A percentile compares a stretch with the other conserved stretches of the same genome.
Evolutionary conservation across 1,284 basidiomycete species (phyloP).

Genomic region (Amylostereum areolatum): DNA sequence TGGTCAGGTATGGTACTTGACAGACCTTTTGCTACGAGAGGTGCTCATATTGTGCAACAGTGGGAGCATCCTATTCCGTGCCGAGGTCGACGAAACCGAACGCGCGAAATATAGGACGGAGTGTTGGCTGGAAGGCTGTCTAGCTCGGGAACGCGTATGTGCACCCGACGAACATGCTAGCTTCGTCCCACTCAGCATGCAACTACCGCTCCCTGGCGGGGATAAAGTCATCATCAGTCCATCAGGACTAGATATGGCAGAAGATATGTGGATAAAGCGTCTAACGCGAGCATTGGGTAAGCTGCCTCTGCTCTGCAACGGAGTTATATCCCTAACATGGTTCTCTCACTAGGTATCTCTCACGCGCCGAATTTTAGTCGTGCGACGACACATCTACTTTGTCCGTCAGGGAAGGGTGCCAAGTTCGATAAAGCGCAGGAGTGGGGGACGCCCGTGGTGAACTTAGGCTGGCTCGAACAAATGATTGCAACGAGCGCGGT

Average conservation of each 20-base stretch:
- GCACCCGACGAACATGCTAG: slow-evolving; percentile 51
- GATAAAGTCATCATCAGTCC: slow-evolving; percentile 52
- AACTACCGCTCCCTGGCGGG: slow-evolving; percentile 45
- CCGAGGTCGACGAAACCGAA: slow-evolving; percentile 38
- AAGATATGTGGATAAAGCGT: slow-evolving; percentile 53
- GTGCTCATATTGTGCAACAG: slow-evolving; percentile 26
- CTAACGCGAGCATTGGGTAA: slow-evolving; percentile 61
- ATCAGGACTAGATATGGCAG: slow-evolving; percentile 64
- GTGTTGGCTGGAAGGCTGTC: slow-evolving; percentile 76
- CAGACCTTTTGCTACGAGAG: neutral
- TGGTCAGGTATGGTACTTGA: slow-evolving; percentile 50
- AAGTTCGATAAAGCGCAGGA: slow-evolving; percentile 71
- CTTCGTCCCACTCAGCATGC: slow-evolving; percentile 53
- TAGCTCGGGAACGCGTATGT: slow-evolving; percentile 63
- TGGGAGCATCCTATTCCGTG: slow-evolving; percentile 54
- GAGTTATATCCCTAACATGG: slow-evolving; percentile 3
- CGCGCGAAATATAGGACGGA: slow-evolving; percentile 66
- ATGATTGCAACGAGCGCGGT: slow-evolving; percentile 44
- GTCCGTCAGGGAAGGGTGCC: slow-evolving; percentile 56
- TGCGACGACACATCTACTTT: slow-evolving; percentile 65
- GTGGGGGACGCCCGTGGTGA: slow-evolving; percentile 62
- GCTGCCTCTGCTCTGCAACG: slow-evolving; percentile 10
- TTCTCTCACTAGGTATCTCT: slow-evolving; percentile 38
- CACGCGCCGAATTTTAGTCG: slow-evolving; percentile 54
- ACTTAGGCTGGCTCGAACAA: slow-evolving; percentile 54